These are phyloP conservation scores for Microcos paniculata DNA, from an alignment of 345 rosid species.

Conservation along the genomic window DNA sequence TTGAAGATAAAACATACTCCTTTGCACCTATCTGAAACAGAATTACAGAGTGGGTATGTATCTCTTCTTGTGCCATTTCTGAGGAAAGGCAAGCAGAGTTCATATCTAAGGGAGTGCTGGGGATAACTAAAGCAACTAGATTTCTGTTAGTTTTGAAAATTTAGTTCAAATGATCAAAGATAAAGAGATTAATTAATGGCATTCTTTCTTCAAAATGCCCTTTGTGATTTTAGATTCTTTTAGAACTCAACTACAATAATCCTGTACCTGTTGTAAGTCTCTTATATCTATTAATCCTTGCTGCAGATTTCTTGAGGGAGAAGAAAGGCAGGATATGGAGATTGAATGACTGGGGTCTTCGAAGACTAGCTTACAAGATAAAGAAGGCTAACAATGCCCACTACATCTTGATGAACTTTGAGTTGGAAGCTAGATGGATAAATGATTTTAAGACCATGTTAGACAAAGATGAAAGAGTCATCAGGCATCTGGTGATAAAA, in stretches of 20 bases:
- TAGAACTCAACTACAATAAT: background rate
- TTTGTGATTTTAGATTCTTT: background rate
- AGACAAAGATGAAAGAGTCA: constrained; percentile 81
- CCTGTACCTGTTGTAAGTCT: constrained; percentile 1
- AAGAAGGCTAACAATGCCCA: constrained; percentile 78
- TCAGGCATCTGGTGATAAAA: constrained; percentile 89
- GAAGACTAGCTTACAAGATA: constrained; percentile 85
- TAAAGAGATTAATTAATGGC: background rate
- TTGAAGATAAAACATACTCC: background rate
- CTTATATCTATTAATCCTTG: constrained; percentile 20
- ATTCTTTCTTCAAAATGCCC: background rate
- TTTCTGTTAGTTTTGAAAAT: too few species aligned
- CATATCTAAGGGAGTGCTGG: background rate
- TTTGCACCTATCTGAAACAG: background rate
- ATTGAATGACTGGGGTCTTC: constrained; percentile 88
- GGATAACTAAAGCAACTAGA: background rate
- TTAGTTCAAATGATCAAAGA: background rate
- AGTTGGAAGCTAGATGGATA: constrained; percentile 78
- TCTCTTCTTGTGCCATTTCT: background rate
- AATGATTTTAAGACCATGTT: constrained; percentile 78
- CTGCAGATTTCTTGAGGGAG: constrained; percentile 72
- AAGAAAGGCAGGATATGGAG: constrained; percentile 89
- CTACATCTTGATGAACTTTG: constrained; percentile 91
- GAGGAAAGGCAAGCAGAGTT: background rate
- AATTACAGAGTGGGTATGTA: background rate